Evolutionary conservation across 306 rosid genomes (phyloP), one percentile per base, ranked within the genome.

Genomic region (Quercus berberidifolia): DNA sequence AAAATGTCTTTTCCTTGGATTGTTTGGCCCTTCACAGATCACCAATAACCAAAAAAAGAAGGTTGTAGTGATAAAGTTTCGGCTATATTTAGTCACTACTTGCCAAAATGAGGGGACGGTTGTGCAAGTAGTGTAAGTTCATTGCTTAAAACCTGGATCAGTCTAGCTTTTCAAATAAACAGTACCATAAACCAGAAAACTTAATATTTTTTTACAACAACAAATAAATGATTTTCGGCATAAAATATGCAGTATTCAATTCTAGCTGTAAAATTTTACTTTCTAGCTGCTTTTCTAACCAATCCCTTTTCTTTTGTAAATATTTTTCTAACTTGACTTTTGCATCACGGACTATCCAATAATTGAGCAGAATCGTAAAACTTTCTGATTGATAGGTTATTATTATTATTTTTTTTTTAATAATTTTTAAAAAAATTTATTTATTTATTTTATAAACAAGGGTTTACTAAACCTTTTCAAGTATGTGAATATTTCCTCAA

Each of bases 71-170:
- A 12, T n/a, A 38, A 12, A 5, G 11, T 38, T 68, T 57, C 4
- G 3, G 56, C 33, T 8, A 51, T 49, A 30, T 6, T 19, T 8
- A 17, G n/a, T 46, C 57, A 62, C 49, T 9, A 25, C 25, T 41
- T 33, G 23, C 80, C 57, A 51, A 83, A 78, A 51, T 17, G 71
- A 68, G 79, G 43, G 74, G 30, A 51, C n/a, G 38, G 60, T 30
- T 56, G 41, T 0, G 33, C 30, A 4, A 9, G 17, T 21, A 59
- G 30, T 19, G 65, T 21, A 30, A 30, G 5, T 26, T 33, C 26
- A 31, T 35, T 19, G 49, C 23, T 35, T 67, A 67, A 64, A 30
- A 35, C 38, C 72, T 18, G 72, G 26, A 35, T 30, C 46, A 30
- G 49, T 30, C 23, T 15, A 2, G 69, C 43, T 26, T 5, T 1